Conservation (phyloP, 108 stramenopile genomes). For the Nannochloropsis gaditana region DNA sequence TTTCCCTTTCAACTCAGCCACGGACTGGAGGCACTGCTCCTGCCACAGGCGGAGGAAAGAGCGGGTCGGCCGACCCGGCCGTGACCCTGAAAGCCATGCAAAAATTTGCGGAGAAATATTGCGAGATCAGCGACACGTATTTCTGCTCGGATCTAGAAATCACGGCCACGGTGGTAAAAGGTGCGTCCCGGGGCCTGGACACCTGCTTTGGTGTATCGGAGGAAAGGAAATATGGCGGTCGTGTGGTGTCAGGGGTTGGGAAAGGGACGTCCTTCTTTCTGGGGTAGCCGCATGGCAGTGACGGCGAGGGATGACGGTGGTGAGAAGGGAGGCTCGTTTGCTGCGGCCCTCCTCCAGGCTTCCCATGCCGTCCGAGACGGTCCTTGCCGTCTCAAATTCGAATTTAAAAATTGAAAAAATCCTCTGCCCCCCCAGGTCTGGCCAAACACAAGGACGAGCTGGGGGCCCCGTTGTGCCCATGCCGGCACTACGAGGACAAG, state of each 20-base stretch:
- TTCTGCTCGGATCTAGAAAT: slow-evolving; percentile 31
- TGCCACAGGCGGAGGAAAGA: not conserved
- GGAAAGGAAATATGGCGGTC: too few species aligned
- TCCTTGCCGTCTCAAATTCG: too few species aligned
- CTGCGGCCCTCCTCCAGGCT: too few species aligned
- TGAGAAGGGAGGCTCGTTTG: too few species aligned
- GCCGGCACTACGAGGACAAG: slow-evolving; percentile 83
- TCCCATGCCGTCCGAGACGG: too few species aligned
- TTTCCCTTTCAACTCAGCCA: not conserved
- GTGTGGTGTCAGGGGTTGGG: too few species aligned
- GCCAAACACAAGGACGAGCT: slow-evolving; percentile 77
- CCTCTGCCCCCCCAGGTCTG: slow-evolving; percentile 49
- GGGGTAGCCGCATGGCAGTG: too few species aligned
- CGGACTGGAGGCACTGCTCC: not conserved
- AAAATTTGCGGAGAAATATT: slow-evolving; percentile 37
- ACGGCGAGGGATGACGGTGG: too few species aligned
- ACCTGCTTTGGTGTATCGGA: too few species aligned
- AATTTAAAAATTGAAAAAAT: too few species aligned
- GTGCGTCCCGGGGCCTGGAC: not conserved
- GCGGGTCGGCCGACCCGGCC: not conserved
- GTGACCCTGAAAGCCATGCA: slow-evolving; percentile 24
- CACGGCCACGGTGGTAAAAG: slow-evolving; percentile 18
- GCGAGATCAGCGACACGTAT: slow-evolving; percentile 29
- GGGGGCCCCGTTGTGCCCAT: slow-evolving; percentile 79
- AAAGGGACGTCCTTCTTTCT: too few species aligned